Evolutionary conservation across 2,329 filamentous ascomycete genomes (phyloP).

Genomic region (Penicillium psychrosexuale): DNA sequence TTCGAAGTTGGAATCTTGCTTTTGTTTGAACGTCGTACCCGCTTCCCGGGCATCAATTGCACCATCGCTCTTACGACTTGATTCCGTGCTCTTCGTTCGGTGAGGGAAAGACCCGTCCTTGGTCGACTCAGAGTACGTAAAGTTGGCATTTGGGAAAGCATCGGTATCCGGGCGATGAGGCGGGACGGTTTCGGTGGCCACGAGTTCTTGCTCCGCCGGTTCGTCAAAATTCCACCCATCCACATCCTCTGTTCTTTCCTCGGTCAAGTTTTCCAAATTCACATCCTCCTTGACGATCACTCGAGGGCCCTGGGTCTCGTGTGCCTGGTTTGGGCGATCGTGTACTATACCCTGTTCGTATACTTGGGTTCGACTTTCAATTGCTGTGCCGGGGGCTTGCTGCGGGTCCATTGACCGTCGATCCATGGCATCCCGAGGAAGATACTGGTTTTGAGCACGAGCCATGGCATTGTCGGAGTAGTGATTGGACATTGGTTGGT

Average conservation of each 20-base stretch:
- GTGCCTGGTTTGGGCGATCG: conserved; percentile 58
- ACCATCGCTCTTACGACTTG: conserved; percentile 59
- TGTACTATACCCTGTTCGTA: conserved; percentile 46
- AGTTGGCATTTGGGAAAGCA: conserved; percentile 75
- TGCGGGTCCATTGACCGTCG: conserved; percentile 41
- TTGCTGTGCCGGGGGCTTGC: conserved; percentile 53
- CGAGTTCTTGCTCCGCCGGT: conserved; percentile 51
- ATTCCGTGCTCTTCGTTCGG: conserved; percentile 76
- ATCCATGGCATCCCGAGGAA: conserved; percentile 42
- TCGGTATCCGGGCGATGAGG: conserved; percentile 77
- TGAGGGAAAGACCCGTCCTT: conserved; percentile 64
- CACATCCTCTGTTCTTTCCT: conserved; percentile 52
- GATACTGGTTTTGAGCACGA: conserved; percentile 44
- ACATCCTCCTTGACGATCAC: conserved; percentile 46
- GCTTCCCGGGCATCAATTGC: conserved; percentile 62
- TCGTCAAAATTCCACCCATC: conserved; percentile 96
- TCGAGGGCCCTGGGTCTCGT: conserved; percentile 57
- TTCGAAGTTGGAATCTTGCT: conserved; percentile 78
- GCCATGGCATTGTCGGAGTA: conserved; percentile 43
- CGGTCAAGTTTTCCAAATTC: conserved; percentile 42
- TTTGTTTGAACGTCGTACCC: conserved; percentile 41
- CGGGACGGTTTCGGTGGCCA: conserved; percentile 45
- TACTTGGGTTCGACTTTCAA: conserved; percentile 50
- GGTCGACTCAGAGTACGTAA: conserved; percentile 74
- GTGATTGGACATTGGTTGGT: conserved; percentile 57